Evolutionary conservation across 2,329 filamentous ascomycete species (phyloP).

Genomic region (Emmonsiellopsis sp.): DNA sequence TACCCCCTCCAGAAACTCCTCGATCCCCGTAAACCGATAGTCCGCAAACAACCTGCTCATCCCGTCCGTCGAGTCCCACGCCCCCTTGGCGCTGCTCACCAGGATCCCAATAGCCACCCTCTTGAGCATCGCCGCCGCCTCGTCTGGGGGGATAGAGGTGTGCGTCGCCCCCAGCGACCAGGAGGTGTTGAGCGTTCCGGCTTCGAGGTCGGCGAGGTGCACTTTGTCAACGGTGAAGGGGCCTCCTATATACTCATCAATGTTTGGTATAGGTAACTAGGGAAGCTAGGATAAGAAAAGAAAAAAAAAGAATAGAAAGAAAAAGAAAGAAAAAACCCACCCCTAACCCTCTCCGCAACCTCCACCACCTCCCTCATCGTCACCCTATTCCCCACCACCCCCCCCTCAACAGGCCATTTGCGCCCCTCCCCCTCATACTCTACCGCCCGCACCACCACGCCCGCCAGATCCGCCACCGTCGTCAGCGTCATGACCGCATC

Average conservation of each 20-base stretch:
- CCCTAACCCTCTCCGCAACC: conserved; percentile 24
- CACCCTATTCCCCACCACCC: conserved; percentile 25
- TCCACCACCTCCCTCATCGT: conserved; percentile 20
- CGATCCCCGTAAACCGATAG: conserved; percentile 20
- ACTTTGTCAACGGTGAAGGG: conserved; percentile 37
- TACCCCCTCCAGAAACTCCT: conserved; percentile 19
- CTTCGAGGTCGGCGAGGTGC: conserved; percentile 38
- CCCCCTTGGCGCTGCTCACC: conserved; percentile 12
- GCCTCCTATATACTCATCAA: conserved; percentile 10
- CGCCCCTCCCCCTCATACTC: conserved; percentile 28
- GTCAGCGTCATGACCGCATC: conserved; percentile 23
- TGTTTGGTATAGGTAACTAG: background rate
- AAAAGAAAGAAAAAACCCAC: conserved; percentile 13
- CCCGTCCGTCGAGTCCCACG: conserved; percentile 20
- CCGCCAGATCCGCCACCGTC: conserved; percentile 25
- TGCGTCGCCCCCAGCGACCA: conserved; percentile 17
- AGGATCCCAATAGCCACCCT: conserved; percentile 15
- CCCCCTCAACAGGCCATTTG: conserved; percentile 31
- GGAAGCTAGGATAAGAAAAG: conserved; percentile 3
- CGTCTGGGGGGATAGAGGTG: conserved; percentile 17
- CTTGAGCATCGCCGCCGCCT: conserved; percentile 12
- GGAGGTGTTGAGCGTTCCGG: conserved; percentile 24
- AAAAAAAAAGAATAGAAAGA: conserved; percentile 3
- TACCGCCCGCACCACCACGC: conserved; percentile 26
- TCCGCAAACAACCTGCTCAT: conserved; percentile 27